phyloP scores from a whole-genome alignment of 176 grass and related monocot species.

The Elymus sibiricus region DNA sequence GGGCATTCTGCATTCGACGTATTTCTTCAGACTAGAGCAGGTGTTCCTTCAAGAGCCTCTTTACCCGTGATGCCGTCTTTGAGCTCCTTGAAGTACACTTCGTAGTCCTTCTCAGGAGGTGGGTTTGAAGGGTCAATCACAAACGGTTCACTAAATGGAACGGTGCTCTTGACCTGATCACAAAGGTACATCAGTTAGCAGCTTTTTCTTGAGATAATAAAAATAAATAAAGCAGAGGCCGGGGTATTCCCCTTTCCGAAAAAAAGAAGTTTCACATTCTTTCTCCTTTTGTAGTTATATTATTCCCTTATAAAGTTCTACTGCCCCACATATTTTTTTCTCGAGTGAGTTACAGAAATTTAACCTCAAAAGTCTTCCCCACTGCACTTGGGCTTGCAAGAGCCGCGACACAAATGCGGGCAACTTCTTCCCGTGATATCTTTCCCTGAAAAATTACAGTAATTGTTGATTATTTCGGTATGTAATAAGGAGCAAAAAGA shows the following conservation, averaged over 20 bases:
- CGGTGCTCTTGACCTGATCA: slow-evolving; percentile 92
- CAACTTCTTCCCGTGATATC: slow-evolving; percentile 87
- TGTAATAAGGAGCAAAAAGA: neutral
- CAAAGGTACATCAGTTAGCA: neutral
- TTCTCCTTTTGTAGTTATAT: neutral
- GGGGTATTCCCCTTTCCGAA: too few relatives aligned
- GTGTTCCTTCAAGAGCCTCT: slow-evolving; percentile 75
- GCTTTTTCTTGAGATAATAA: slow-evolving; percentile 8
- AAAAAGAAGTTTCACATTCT: neutral
- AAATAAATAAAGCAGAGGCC: neutral
- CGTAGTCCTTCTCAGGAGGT: slow-evolving; percentile 80
- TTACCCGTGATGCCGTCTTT: slow-evolving; percentile 86
- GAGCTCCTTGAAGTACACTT: slow-evolving; percentile 75
- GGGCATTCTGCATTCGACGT: neutral
- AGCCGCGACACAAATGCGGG: slow-evolving; percentile 75
- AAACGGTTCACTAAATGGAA: slow-evolving; percentile 86
- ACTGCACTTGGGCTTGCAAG: slow-evolving; percentile 73
- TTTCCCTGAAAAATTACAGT: slow-evolving; percentile 59
- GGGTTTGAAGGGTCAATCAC: slow-evolving; percentile 77
- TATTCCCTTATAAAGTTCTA: neutral
- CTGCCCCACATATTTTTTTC: neutral
- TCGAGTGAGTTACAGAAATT: neutral
- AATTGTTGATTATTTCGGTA: neutral
- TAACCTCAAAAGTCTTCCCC: slow-evolving; percentile 93
- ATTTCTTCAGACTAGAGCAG: slow-evolving; percentile 49